Base-by-base conservation (phyloP, 2,329 filamentous ascomycete species). In the Exophiala xenobiotica region DNA sequence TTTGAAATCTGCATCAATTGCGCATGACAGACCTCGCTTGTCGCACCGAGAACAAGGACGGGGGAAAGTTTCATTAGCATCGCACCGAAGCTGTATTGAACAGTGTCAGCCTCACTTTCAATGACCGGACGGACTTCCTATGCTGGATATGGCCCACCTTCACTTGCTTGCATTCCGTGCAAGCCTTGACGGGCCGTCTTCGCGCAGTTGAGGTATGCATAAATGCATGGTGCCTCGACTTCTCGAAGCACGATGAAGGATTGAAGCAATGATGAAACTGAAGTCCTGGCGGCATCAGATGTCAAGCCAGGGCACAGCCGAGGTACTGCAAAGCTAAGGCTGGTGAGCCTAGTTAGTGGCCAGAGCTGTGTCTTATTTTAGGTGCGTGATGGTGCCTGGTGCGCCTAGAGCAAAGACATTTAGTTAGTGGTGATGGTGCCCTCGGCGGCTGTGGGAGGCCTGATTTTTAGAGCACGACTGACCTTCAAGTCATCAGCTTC, bases 121-220 rank as follows among this genome's bases (percentile, higher is more conserved):
- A 27, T 12, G n/a, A 9, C 22, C 9, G 24, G 19, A n/a, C 12
- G 3, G 12, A 11, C 12, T 3, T 6, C 9, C 12, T 18, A n/a
- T 22, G 20, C 8, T n/a, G 3, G 6, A 14, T n/a, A 23, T 12
- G 9, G 23, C 37, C n/a, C 11, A 41, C 35, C 19, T 41, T 51
- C 26, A 51, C 48, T 44, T 51, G 48, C 18, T 39, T 43, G 33
- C 48, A 51, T 38, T 51, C 48, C 9, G 48, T 44, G 20, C 48
- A 51, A 6, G 48, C 29, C 35, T 45, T 51, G 12, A 51, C 48
- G 5, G 48, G 41, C n/a, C 48, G 39, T 20, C 40, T 44, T 14
- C 41, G 40, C 8, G 48, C 40, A 42, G 33, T 38, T 27, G 19
- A 27, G n/a, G 20, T 16, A 39, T 51, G 27, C 31, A 42, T 27